A percentile compares a stretch with the other conserved stretches of the same genome.
Evolutionary conservation across 768 basidiomycete species (phyloP).

Genomic region (Hemileccinum impolitum): DNA sequence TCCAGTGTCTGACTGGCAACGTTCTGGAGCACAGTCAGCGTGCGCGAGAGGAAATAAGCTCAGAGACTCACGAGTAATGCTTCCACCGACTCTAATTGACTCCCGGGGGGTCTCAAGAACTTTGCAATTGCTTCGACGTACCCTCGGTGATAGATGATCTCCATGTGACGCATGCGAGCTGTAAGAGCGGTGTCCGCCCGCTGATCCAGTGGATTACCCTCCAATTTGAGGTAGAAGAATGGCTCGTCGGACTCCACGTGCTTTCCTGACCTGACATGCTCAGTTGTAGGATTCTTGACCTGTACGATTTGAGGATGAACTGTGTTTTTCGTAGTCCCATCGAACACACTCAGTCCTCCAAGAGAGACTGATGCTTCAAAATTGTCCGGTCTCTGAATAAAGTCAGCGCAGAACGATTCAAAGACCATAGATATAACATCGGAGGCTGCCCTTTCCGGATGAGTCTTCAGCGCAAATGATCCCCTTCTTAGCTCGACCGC

Average conservation of each 20-base stretch:
- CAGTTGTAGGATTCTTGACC: constrained; percentile 49
- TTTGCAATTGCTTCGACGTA: constrained; percentile 89
- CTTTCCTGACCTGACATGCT: constrained; percentile 34
- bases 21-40: constrained; percentile 45
- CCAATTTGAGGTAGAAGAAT: constrained; percentile 91
- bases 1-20: constrained; percentile 93
- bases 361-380: constrained; percentile 84
- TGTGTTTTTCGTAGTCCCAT: constrained; percentile 80
- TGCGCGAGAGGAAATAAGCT: not conserved
- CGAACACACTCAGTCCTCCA: constrained; percentile 82
- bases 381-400: constrained; percentile 82
- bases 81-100: constrained; percentile 92
- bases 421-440: constrained; percentile 88
- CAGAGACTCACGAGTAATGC: constrained; percentile 69
- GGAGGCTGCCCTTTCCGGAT: constrained; percentile 57
- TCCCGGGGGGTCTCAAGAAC: constrained; percentile 92
- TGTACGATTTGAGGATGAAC: constrained; percentile 89
- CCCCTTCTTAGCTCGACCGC: constrained; percentile 81
- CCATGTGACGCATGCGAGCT: constrained; percentile 90
- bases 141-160: constrained; percentile 92
- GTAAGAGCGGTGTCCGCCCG: constrained; percentile 89
- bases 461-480: constrained; percentile 76
- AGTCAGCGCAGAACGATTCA: constrained; percentile 79
- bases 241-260: constrained; percentile 39
- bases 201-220: constrained; percentile 87